phyloP scores from a whole-genome alignment of 1,284 basidiomycete species.

The Lignosus rhinocerotis region DNA sequence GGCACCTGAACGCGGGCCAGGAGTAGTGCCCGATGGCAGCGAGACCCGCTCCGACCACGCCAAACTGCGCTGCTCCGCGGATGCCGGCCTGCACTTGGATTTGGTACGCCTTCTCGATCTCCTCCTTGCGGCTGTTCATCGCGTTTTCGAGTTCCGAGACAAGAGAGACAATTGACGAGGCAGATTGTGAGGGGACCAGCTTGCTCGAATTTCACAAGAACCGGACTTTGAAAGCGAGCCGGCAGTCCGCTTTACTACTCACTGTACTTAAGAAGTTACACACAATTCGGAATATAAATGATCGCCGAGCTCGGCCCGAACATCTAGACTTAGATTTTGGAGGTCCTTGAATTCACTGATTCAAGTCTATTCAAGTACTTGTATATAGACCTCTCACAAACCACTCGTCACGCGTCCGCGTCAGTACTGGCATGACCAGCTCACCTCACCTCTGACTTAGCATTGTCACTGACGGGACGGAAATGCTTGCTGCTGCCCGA shows the following conservation, averaged over 20 bases:
- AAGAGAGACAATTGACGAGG: neutral
- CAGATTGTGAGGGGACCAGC: too few species aligned
- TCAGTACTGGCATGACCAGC: neutral
- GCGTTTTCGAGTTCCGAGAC: neutral
- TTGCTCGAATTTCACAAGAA: too few species aligned
- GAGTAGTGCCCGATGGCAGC: slow-evolving; percentile 69
- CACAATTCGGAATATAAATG: too few species aligned
- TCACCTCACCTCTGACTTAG: neutral
- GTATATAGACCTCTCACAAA: too few species aligned
- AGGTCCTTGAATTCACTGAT: too few species aligned
- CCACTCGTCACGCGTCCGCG: too few species aligned
- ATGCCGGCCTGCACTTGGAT: slow-evolving; percentile 27
- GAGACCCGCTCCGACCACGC: slow-evolving; percentile 57
- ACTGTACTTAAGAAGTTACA: too few species aligned
- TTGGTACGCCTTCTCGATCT: slow-evolving; percentile 31
- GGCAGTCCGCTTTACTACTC: too few species aligned
- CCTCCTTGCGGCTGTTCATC: slow-evolving; percentile 32
- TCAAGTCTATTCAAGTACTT: too few species aligned
- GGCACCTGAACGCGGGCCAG: slow-evolving; percentile 78
- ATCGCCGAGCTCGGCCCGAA: too few species aligned
- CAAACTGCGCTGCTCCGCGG: slow-evolving; percentile 60
- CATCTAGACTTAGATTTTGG: too few species aligned
- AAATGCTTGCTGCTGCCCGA: neutral
- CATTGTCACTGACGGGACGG: too few species aligned
- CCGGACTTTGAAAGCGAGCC: neutral